A percentile compares a stretch with the other conserved stretches of the same genome.
Evolutionary conservation across 345 rosid species (phyloP).

Genomic region (Garcia nutans): DNA sequence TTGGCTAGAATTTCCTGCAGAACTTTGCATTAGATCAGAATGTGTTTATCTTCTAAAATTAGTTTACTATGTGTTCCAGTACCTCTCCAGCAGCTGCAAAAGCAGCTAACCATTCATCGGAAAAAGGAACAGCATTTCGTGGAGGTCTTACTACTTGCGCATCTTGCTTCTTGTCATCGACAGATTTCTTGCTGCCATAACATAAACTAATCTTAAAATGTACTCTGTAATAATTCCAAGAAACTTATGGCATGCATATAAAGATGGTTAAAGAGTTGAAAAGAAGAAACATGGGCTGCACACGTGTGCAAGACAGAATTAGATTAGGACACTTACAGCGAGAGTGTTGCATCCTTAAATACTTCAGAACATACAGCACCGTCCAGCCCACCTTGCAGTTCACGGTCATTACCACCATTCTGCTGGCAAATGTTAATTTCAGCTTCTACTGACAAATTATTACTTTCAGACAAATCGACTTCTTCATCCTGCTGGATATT

Average conservation of each 20-base stretch:
- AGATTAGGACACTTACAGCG: conserved; percentile 40
- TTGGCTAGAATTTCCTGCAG: conserved; percentile 69
- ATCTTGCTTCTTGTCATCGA: conserved; percentile 41
- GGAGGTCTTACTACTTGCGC: conserved; percentile 53
- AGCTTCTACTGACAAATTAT: conserved; percentile 30
- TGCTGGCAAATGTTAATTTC: conserved; percentile 23
- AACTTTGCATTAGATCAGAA: conserved; percentile 16
- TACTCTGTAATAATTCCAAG: neutral
- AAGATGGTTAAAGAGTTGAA: neutral
- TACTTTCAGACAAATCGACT: conserved; percentile 16
- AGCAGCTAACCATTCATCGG: conserved; percentile 95
- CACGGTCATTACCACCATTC: conserved; percentile 17
- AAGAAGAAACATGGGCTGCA: conserved; percentile 2
- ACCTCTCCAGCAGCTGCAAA: conserved; percentile 98
- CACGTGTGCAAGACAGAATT: conserved; percentile 18
- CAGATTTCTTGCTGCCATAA: conserved; percentile 40
- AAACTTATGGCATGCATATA: neutral
- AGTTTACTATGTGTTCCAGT: conserved; percentile 12
- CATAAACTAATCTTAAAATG: neutral
- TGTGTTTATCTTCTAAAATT: neutral
- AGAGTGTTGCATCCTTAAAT: conserved; percentile 29
- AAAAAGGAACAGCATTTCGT: conserved; percentile 67
- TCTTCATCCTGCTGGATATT: conserved; percentile 28
- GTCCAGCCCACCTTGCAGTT: conserved; percentile 21
- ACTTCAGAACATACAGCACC: conserved; percentile 21